These are phyloP conservation scores for Cajanus cajan DNA, from an alignment of 306 rosid genomes.

Conservation along the genomic window DNA sequence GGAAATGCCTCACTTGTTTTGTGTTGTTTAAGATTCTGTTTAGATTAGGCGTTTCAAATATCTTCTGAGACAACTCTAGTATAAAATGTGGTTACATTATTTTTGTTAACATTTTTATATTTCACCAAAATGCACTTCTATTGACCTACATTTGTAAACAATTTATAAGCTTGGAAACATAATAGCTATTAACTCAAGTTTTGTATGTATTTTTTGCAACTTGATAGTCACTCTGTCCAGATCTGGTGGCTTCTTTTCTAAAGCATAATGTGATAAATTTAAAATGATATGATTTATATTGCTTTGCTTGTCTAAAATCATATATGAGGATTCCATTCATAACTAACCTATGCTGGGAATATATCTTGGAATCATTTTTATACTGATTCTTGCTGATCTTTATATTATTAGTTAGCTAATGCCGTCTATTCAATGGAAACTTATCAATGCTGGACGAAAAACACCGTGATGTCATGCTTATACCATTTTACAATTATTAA, in stretches of 20 bases:
- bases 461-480: background rate
- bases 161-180: background rate
- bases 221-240: background rate
- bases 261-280: background rate
- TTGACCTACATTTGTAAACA: background rate
- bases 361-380: background rate
- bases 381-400: background rate
- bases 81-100: background rate
- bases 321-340: background rate
- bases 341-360: background rate
- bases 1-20: slow-evolving; percentile 7
- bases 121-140: background rate
- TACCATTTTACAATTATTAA: slow-evolving; percentile 15
- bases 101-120: background rate
- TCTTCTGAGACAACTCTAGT: background rate
- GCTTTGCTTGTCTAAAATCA: background rate
- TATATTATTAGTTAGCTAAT: background rate
- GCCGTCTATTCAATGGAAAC: background rate
- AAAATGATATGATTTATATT: background rate
- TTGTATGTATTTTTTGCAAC: background rate
- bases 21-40: background rate
- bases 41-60: background rate
- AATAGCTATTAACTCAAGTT: background rate
- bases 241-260: background rate
- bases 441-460: background rate